A percentile compares a stretch with the other conserved stretches of the same genome.
Evolutionary conservation across 2,329 filamentous ascomycete genomes (phyloP).

Genomic region (Xylariaceae sp.): DNA sequence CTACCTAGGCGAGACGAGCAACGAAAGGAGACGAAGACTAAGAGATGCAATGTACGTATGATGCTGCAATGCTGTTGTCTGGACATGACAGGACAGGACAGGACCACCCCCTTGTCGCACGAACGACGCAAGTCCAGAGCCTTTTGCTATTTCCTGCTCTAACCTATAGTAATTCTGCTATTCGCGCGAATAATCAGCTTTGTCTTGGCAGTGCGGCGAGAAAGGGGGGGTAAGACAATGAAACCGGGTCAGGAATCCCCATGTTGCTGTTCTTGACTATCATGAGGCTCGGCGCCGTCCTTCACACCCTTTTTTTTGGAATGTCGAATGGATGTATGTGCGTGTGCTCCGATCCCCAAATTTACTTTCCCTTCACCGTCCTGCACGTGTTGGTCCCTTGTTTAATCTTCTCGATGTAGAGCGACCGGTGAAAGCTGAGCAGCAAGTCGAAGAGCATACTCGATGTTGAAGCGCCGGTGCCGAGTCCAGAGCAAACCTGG

Average conservation of each 20-base stretch:
- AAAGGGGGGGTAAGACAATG: conserved; percentile 18
- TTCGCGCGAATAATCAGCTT: conserved; percentile 10
- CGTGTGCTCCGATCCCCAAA: not conserved
- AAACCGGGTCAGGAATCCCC: not conserved
- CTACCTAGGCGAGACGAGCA: conserved; percentile 6
- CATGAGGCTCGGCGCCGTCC: conserved; percentile 11
- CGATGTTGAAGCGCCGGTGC: conserved; percentile 2
- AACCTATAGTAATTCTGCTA: conserved; percentile 6
- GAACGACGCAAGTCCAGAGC: conserved; percentile 5
- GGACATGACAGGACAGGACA: not conserved
- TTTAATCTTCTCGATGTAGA: not conserved
- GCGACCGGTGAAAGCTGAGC: conserved; percentile 10
- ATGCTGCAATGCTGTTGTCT: conserved; percentile 11
- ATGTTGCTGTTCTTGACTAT: conserved; percentile 1
- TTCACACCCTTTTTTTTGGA: conserved; percentile 18
- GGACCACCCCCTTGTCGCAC: conserved; percentile 19
- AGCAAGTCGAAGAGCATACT: too few relatives aligned
- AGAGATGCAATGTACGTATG: conserved; percentile 13
- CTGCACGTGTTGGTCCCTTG: conserved; percentile 5
- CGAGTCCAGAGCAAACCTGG: not conserved
- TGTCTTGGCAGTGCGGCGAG: not conserved
- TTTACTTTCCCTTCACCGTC: conserved; percentile 4
- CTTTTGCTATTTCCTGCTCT: not conserved
- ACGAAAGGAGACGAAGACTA: too few relatives aligned
- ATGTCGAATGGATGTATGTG: too few relatives aligned